phyloP scores from a whole-genome alignment of 2,329 filamentous ascomycete genomes.

The Blastomyces parvus region DNA sequence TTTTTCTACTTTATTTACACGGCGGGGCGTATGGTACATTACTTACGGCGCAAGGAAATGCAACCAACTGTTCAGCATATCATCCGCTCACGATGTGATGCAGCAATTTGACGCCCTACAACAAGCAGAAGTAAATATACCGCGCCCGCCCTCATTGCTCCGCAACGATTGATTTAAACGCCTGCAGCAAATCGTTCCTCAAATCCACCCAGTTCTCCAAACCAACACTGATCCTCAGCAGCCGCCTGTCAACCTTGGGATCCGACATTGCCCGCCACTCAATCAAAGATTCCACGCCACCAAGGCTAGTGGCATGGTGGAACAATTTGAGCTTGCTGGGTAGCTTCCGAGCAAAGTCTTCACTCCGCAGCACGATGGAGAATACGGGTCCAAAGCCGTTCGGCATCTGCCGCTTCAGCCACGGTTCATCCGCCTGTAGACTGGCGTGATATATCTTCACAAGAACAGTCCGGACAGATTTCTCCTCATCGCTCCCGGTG shows the following conservation, averaged over 20 bases:
- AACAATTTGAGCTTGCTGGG: constrained; percentile 74
- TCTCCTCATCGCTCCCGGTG: constrained; percentile 29
- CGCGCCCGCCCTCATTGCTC: background rate
- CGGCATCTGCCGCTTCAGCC: constrained; percentile 82
- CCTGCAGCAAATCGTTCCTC: constrained; percentile 60
- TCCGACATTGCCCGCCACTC: constrained; percentile 94
- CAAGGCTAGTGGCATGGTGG: constrained; percentile 86
- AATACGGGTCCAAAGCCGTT: constrained; percentile 81
- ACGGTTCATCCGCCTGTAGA: constrained; percentile 57
- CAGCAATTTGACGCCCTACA: background rate
- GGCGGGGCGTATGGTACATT: background rate
- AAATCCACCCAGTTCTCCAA: constrained; percentile 80
- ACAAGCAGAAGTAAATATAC: background rate
- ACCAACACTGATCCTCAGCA: constrained; percentile 75
- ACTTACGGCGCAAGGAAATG: background rate
- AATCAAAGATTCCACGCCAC: constrained; percentile 87
- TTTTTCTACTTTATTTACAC: background rate
- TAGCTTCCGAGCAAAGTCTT: constrained; percentile 53
- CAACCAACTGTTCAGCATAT: background rate
- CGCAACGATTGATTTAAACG: constrained; percentile 37
- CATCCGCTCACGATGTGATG: background rate
- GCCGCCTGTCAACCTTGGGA: constrained; percentile 54
- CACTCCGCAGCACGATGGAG: constrained; percentile 54
- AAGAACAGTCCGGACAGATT: constrained; percentile 43
- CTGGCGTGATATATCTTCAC: constrained; percentile 63